phyloP scores from a whole-genome alignment of 768 basidiomycete genomes.

The Macrolepiota dolichaula region DNA sequence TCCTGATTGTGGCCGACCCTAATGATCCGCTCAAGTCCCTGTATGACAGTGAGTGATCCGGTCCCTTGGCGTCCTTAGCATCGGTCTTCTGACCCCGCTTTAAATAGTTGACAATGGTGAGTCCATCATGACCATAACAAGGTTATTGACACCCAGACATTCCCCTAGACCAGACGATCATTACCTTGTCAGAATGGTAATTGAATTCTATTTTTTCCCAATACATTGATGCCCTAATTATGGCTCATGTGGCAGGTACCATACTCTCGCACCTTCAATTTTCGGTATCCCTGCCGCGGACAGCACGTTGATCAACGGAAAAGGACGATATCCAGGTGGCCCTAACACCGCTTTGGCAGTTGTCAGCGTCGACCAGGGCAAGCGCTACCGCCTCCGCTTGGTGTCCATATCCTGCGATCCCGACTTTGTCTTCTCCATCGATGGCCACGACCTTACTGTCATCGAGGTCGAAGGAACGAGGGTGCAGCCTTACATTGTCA shows the following conservation, averaged over 20 bases:
- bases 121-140: background rate
- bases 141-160: background rate
- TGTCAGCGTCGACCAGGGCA: conserved; percentile 30
- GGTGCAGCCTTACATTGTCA: conserved; percentile 14
- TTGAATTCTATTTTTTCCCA: background rate
- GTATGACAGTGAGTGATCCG: conserved; percentile 17
- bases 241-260: conserved; percentile 23
- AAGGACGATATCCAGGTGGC: conserved; percentile 31
- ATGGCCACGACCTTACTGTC: conserved; percentile 29
- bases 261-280: conserved; percentile 16
- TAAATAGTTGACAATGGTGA: conserved; percentile 29
- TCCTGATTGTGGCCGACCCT: conserved; percentile 42
- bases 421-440: conserved; percentile 29
- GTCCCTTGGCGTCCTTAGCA: background rate
- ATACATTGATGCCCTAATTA: background rate
- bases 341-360: conserved; percentile 30
- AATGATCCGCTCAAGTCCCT: conserved; percentile 27
- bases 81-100: background rate
- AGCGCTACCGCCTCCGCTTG: conserved; percentile 47
- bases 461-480: conserved; percentile 24
- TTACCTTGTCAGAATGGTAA: background rate
- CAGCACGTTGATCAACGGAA: conserved; percentile 41
- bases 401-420: conserved; percentile 39
- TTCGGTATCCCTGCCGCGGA: conserved; percentile 18
- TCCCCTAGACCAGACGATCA: background rate